These are phyloP conservation scores for Fusarium avenaceum DNA, from an alignment of 2,329 filamentous ascomycete species.

Conservation along the genomic window DNA sequence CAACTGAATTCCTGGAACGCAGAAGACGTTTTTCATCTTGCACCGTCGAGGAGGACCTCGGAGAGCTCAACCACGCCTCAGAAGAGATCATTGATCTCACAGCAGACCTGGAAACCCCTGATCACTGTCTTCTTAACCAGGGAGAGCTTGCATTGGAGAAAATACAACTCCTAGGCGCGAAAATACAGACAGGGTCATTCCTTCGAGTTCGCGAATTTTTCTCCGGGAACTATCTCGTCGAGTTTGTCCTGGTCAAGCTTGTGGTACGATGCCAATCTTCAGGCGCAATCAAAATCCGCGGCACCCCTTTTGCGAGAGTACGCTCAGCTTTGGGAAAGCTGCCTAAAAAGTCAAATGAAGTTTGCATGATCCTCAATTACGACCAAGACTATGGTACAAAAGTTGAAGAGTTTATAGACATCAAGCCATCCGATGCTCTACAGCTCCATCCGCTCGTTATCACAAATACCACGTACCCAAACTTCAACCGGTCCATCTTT, in stretches of 20 bases:
- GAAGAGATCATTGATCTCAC: slow-evolving; percentile 55
- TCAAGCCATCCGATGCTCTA: slow-evolving; percentile 57
- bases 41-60: slow-evolving; percentile 41
- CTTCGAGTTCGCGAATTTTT: slow-evolving; percentile 48
- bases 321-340: slow-evolving; percentile 55
- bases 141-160: slow-evolving; percentile 45
- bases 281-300: slow-evolving; percentile 53
- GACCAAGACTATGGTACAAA: slow-evolving; percentile 49
- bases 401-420: slow-evolving; percentile 56
- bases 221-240: slow-evolving; percentile 46
- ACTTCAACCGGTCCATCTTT: slow-evolving; percentile 49
- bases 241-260: slow-evolving; percentile 59
- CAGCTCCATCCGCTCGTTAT: slow-evolving; percentile 60
- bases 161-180: slow-evolving; percentile 16
- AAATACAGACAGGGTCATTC: slow-evolving; percentile 46
- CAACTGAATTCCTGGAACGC: not conserved
- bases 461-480: slow-evolving; percentile 68
- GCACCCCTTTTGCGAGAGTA: slow-evolving; percentile 56
- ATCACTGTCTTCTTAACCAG: slow-evolving; percentile 28
- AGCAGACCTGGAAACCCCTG: slow-evolving; percentile 34
- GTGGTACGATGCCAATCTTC: slow-evolving; percentile 53
- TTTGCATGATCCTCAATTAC: slow-evolving; percentile 55
- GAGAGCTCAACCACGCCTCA: not conserved
- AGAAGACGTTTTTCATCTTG: slow-evolving; percentile 37
- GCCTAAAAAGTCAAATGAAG: slow-evolving; percentile 58